Evolutionary conservation across 768 basidiomycete genomes (phyloP), one percentile per base, ranked within the genome.

Genomic region (Boletus eberwhitei): DNA sequence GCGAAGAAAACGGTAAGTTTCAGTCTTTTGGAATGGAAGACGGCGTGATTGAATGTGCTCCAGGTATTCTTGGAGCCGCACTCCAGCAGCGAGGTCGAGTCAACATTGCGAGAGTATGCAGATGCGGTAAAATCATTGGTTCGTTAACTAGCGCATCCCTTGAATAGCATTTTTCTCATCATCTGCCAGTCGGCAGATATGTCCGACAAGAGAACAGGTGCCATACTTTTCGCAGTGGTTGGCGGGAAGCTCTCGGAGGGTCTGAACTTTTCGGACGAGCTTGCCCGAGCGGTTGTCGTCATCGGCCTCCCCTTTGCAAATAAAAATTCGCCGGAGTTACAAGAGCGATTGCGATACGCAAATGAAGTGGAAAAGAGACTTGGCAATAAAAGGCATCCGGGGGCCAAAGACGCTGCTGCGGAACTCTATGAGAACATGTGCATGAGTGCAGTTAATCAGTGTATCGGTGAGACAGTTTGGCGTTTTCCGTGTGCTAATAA

Each of bases 191-290:
- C 69, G 17, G 19, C 40, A 13, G 52, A 62, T 45, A 9, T 22
- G 31, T 59, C 67, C 34, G 55, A 61, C 66, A 68, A 71, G 72
- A 58, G 65, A 64, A 71, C 71, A 1, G 93, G 93, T 16, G 91
- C 92, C 3, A 69, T 99, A 37, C 75, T 99, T 5, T 87, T 98
- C 52, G 96, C 97, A 2, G 97, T 98, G 11, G 87, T 98, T 26
- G 95, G 95, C 17, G 96, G 94, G 26, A 98, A 98, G 67, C 80
- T 99, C n/a, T 95, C 93, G 0, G 97, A 99, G 72, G 96, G 95
- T 8, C 69, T 86, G 37, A 86, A 87, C 62, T 88, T 88, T 63
- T 79, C 85, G 19, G 88, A 93, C 66, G 80, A 85, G 45, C 82
- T 92, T 16, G 93, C 94, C 3, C 86, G 94, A 31, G 88, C 85